Percentiles rank a stretch among this genome's conserved stretches.
Conservation (phyloP, 2,329 filamentous ascomycete species). For the Aspergillus carbonarius region DNA sequence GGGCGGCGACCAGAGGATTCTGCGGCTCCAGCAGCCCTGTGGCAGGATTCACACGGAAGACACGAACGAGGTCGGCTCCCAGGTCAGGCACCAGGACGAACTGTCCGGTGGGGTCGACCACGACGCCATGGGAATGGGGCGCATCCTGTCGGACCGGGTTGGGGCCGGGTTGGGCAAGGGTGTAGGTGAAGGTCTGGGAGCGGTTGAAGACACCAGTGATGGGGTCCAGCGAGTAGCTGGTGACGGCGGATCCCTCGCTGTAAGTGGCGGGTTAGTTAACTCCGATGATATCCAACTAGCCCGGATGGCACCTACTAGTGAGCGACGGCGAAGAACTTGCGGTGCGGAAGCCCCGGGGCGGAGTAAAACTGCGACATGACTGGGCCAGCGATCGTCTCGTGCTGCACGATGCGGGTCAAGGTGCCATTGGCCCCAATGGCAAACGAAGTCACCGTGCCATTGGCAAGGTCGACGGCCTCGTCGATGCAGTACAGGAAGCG, state of each 20-base stretch:
- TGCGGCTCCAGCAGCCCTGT: conserved; percentile 51
- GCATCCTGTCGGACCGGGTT: conserved; percentile 53
- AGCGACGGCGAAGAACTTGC: conserved; percentile 18
- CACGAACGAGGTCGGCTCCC: conserved; percentile 55
- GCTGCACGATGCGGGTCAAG: conserved; percentile 10
- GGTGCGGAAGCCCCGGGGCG: background rate
- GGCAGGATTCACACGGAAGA: conserved; percentile 51
- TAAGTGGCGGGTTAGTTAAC: background rate
- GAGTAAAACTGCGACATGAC: conserved; percentile 20
- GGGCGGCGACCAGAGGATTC: conserved; percentile 40
- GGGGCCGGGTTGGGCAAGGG: conserved; percentile 37
- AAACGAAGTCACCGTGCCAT: conserved; percentile 21
- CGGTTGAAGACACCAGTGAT: conserved; percentile 5
- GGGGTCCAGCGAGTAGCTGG: conserved; percentile 12
- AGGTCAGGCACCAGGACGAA: conserved; percentile 56
- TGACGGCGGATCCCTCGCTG: conserved; percentile 15
- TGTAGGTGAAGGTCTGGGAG: conserved; percentile 18
- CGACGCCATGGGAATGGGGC: conserved; percentile 56
- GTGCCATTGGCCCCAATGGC: conserved; percentile 14
- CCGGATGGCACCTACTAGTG: conserved; percentile 16
- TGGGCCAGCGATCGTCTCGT: conserved; percentile 15
- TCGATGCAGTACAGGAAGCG: conserved; percentile 20
- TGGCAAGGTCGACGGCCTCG: conserved; percentile 17
- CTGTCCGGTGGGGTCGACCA: conserved; percentile 44
- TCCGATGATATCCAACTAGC: background rate